Percentiles rank a stretch among this genome's conserved stretches.
These are phyloP conservation scores for Cupressus sempervirens DNA, from an alignment of 75 land plant genomes.

Conservation along the genomic window DNA sequence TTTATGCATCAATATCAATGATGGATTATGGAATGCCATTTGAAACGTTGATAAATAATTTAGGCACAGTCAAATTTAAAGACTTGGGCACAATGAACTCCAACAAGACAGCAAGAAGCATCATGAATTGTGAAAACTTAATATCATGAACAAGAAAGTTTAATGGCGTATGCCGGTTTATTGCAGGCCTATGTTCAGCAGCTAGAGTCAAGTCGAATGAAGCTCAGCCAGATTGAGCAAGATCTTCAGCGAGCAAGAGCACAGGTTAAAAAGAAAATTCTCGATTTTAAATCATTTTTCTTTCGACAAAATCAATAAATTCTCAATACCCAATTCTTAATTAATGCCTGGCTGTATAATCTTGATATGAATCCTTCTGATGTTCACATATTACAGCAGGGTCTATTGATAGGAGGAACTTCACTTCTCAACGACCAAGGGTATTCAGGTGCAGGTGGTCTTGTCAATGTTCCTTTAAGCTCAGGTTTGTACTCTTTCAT, in stretches of 20 bases:
- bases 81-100: too few relatives aligned
- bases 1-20: too few relatives aligned
- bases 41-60: too few relatives aligned
- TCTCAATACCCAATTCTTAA: background rate
- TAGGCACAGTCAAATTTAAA: too few relatives aligned
- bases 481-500: slow-evolving; percentile 23
- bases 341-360: background rate
- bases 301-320: too few relatives aligned
- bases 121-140: too few relatives aligned
- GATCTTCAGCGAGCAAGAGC: slow-evolving; percentile 72
- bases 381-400: background rate
- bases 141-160: too few relatives aligned
- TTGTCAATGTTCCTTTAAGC: slow-evolving; percentile 20
- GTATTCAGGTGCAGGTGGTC: slow-evolving; percentile 5
- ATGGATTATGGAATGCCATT: too few relatives aligned
- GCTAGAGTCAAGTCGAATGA: slow-evolving; percentile 69
- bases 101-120: too few relatives aligned
- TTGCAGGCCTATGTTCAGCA: slow-evolving; percentile 78
- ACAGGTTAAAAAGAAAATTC: slow-evolving; percentile 33
- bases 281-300: too few relatives aligned
- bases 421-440: slow-evolving; percentile 15
- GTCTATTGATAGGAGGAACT: slow-evolving; percentile 16
- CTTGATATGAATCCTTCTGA: background rate
- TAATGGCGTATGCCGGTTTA: background rate
- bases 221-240: slow-evolving; percentile 70